Percentiles rank a stretch among this genome's conserved stretches.
Evolutionary conservation across 2,329 filamentous ascomycete species (phyloP).

Genomic region (Colletotrichum agaves): DNA sequence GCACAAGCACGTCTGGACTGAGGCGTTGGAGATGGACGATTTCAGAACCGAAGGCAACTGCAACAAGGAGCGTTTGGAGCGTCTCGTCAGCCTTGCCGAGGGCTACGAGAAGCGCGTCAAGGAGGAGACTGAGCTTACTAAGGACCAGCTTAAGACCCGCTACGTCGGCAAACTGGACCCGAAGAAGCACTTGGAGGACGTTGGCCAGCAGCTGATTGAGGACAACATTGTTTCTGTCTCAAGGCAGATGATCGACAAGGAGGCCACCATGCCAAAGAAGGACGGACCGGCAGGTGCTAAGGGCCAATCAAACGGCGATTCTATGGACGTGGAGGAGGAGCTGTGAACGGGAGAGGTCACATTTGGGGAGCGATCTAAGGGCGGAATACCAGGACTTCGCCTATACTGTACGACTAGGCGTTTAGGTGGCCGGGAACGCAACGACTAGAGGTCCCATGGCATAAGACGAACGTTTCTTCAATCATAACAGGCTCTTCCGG

Average conservation of each 20-base stretch:
- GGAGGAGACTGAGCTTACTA: conserved; percentile 96
- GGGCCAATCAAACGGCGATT: conserved; percentile 64
- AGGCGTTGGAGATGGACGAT: conserved; percentile 96
- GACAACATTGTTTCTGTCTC: conserved; percentile 99
- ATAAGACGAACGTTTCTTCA: conserved; percentile 33
- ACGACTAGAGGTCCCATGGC: conserved; percentile 36
- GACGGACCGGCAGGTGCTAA: conserved; percentile 60
- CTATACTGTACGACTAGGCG: conserved; percentile 43
- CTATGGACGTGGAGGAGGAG: conserved; percentile 78
- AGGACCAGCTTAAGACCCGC: conserved; percentile 97
- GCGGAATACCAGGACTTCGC: conserved; percentile 38
- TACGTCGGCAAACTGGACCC: conserved; percentile 99
- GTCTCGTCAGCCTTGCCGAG: conserved; percentile 88
- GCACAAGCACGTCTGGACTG: conserved; percentile 99
- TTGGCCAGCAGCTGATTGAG: conserved; percentile 96
- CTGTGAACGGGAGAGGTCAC: conserved; percentile 40
- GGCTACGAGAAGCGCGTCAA: conserved; percentile 99
- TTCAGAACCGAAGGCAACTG: conserved; percentile 85
- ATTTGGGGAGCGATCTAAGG: conserved; percentile 31
- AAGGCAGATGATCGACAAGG: conserved; percentile 99
- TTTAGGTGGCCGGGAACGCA: conserved; percentile 39
- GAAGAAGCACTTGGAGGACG: conserved; percentile 98
- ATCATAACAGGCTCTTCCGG: background rate
- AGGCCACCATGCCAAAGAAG: conserved; percentile 88
- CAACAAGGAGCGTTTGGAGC: conserved; percentile 89